These are phyloP conservation scores for Phytophthora vignae DNA, from an alignment of 352 stramenopile species.

Conservation along the genomic window DNA sequence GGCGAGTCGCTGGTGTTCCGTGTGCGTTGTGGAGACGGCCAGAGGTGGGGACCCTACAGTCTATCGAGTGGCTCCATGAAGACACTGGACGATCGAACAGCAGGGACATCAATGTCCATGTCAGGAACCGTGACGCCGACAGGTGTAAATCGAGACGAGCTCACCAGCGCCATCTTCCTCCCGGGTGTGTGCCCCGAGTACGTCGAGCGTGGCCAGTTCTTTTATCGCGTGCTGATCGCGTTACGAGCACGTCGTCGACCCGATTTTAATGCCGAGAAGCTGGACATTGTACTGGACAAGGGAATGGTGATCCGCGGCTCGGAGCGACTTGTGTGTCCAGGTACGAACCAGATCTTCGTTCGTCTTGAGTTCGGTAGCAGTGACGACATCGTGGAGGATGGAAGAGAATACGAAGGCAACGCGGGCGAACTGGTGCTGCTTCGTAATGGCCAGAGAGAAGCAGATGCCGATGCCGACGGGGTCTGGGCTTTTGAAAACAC, in stretches of 20 bases:
- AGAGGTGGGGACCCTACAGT: conserved; percentile 77
- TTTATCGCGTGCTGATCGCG: conserved; percentile 64
- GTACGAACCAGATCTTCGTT: conserved; percentile 76
- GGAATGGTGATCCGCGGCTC: conserved; percentile 59
- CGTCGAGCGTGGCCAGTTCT: conserved; percentile 66
- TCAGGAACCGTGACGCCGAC: conserved; percentile 27
- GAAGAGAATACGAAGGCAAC: conserved; percentile 28
- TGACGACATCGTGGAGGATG: conserved; percentile 15
- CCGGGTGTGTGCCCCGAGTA: conserved; percentile 71
- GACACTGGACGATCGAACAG: conserved; percentile 46
- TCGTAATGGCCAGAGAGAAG: conserved; percentile 36
- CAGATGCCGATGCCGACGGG: conserved; percentile 47
- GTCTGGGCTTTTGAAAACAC: conserved; percentile 80
- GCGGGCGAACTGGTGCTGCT: conserved; percentile 33
- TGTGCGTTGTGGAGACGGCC: conserved; percentile 61
- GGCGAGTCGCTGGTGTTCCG: conserved; percentile 67
- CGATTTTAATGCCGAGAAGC: conserved; percentile 58
- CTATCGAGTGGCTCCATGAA: conserved; percentile 64
- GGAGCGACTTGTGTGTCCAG: conserved; percentile 63
- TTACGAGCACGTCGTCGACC: conserved; percentile 58
- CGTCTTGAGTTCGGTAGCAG: conserved; percentile 36
- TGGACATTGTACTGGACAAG: conserved; percentile 63
- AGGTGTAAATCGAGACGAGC: background rate
- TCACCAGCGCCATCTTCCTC: conserved; percentile 48
- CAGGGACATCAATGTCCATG: background rate